A percentile compares a stretch with the other conserved stretches of the same genome.
These are phyloP conservation scores for Salix udensis DNA, from an alignment of 345 rosid genomes.

Conservation along the genomic window DNA sequence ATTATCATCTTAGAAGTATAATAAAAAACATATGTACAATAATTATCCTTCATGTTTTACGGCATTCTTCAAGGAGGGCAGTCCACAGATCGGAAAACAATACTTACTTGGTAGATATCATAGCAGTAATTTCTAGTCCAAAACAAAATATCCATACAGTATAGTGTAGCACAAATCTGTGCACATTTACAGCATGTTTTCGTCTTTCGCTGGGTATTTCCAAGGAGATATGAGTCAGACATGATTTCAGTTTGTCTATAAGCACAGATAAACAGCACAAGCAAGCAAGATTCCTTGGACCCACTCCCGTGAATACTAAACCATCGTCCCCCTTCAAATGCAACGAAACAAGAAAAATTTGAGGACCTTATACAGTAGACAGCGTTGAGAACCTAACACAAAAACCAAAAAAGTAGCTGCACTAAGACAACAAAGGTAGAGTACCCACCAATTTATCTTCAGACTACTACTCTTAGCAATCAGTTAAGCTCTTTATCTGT, in stretches of 20 bases:
- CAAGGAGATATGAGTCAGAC: not conserved
- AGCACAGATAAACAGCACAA: slow-evolving; percentile 4
- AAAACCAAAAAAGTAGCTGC: slow-evolving; percentile 25
- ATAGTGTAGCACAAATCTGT: not conserved
- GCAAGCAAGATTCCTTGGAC: slow-evolving; percentile 1
- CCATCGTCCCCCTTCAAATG: not conserved
- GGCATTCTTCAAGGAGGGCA: not conserved
- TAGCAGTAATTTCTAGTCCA: not conserved
- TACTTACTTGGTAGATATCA: not conserved
- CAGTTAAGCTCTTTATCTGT: not conserved
- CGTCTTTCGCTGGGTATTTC: not conserved
- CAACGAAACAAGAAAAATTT: not conserved
- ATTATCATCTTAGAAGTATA: no score
- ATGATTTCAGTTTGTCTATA: slow-evolving; percentile 7
- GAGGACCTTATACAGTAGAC: slow-evolving; percentile 2
- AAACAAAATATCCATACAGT: not conserved
- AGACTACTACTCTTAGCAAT: slow-evolving; percentile 19
- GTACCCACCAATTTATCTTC: slow-evolving; percentile 47
- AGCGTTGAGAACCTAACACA: slow-evolving; percentile 13
- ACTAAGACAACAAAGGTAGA: slow-evolving; percentile 30
- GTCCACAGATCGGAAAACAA: not conserved
- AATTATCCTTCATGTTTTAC: no score
- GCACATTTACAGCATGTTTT: slow-evolving; percentile 8
- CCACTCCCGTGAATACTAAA: not conserved
- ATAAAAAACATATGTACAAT: no score